These are phyloP conservation scores for Rhazya stricta DNA, from an alignment of 257 asterid species.

Conservation along the genomic window DNA sequence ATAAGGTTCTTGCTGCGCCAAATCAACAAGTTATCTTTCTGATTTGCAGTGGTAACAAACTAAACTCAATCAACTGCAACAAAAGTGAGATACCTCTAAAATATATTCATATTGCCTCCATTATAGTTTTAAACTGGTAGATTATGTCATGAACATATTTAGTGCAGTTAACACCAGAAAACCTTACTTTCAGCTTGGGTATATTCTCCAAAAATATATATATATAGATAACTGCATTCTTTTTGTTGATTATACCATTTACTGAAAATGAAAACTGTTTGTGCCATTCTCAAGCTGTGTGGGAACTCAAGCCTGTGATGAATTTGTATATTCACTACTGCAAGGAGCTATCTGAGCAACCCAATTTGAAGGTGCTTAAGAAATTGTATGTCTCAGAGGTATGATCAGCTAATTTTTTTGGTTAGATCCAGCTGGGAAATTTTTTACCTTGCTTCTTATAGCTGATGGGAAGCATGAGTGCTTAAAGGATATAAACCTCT, in stretches of 20 bases:
- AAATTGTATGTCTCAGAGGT: constrained; percentile 80
- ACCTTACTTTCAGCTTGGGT: neutral
- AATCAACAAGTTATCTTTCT: no score
- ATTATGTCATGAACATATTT: neutral
- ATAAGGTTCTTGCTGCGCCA: no score
- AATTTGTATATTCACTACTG: constrained; percentile 73
- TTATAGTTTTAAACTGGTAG: neutral
- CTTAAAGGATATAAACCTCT: neutral
- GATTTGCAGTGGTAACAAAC: no score
- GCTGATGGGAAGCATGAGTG: neutral
- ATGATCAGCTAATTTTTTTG: constrained; percentile 8
- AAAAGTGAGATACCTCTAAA: neutral
- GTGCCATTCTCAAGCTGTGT: constrained; percentile 36
- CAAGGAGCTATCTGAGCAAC: constrained; percentile 56
- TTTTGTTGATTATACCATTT: neutral
- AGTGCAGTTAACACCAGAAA: neutral
- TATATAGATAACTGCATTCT: neutral
- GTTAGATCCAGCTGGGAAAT: neutral
- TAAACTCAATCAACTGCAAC: no score
- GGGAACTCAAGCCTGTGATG: constrained; percentile 79
- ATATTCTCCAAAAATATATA: neutral
- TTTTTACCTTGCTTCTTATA: neutral
- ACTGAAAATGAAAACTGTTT: neutral
- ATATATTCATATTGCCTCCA: neutral
- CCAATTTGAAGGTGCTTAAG: constrained; percentile 61